Percentiles rank a stretch among this genome's conserved stretches.
These are phyloP conservation scores for Gamarada debralockiae DNA, from an alignment of 495 filamentous ascomycete genomes.

Conservation along the genomic window DNA sequence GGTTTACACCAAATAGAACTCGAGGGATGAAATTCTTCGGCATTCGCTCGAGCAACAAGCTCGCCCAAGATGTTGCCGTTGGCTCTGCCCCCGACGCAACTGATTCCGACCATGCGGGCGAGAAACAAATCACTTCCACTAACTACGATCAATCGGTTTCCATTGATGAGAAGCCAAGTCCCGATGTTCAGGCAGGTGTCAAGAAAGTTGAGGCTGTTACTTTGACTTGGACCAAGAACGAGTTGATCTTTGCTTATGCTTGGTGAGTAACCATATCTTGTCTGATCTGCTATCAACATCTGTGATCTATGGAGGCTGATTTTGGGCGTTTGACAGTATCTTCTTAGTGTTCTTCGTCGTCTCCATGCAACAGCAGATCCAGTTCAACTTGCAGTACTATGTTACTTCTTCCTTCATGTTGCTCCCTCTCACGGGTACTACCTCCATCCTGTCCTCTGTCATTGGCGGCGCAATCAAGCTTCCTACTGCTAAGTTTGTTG, in stretches of 20 bases:
- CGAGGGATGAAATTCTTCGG: constrained; percentile 15
- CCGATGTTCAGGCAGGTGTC: constrained; percentile 34
- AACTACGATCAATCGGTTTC: constrained; percentile 3
- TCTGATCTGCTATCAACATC: not conserved
- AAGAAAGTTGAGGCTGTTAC: constrained; percentile 43
- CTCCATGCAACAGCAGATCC: constrained; percentile 32
- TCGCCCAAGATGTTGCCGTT: constrained; percentile 10
- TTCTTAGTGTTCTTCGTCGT: constrained; percentile 40
- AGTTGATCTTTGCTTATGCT: constrained; percentile 41
- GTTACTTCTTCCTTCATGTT: constrained; percentile 32
- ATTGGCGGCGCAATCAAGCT: constrained; percentile 52
- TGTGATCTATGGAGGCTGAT: not conserved
- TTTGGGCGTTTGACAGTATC: constrained; percentile 26
- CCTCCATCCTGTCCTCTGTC: constrained; percentile 38
- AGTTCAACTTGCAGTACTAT: constrained; percentile 30
- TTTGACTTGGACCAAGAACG: constrained; percentile 41
- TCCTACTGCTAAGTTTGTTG: constrained; percentile 53
- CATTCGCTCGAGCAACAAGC: constrained; percentile 3
- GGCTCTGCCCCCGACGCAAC: not conserved
- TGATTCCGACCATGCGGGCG: not conserved
- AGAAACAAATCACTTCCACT: not conserved
- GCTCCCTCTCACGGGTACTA: constrained; percentile 35
- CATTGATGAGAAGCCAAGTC: constrained; percentile 9
- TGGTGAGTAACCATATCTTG: constrained; percentile 28
- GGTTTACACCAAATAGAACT: not conserved